Evolutionary conservation across 208 protist genomes (phyloP).

Genomic region (Willaertia magna): DNA sequence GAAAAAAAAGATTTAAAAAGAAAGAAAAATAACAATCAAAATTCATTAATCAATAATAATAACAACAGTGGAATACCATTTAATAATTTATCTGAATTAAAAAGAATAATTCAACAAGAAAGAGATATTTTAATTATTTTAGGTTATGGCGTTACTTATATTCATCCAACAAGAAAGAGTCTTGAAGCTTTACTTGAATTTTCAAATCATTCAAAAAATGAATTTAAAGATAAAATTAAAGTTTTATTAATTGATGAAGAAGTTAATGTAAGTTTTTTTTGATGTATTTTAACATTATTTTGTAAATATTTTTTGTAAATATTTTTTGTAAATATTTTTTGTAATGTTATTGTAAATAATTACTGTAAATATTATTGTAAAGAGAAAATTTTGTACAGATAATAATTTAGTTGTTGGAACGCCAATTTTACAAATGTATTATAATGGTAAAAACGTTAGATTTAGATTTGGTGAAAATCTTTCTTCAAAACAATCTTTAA

Average conservation of each 20-base stretch:
- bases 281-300: neutral
- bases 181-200: neutral
- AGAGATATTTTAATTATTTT: neutral
- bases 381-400: neutral
- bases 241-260: neutral
- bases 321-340: neutral
- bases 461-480: neutral
- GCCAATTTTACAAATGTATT: neutral
- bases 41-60: neutral
- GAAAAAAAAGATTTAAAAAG: neutral
- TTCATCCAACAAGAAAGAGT: neutral
- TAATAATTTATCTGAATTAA: neutral
- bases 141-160: neutral
- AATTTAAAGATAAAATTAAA: neutral
- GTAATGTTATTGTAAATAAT: neutral
- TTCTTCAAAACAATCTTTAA: neutral
- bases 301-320: neutral
- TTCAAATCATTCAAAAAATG: neutral
- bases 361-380: neutral
- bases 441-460: neutral
- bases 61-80: neutral
- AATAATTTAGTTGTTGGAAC: slow-evolving; percentile 7
- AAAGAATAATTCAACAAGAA: neutral
- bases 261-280: neutral
- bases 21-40: neutral